Conservation (phyloP, 129 eudicot species). For the Tanacetum coccineum region DNA sequence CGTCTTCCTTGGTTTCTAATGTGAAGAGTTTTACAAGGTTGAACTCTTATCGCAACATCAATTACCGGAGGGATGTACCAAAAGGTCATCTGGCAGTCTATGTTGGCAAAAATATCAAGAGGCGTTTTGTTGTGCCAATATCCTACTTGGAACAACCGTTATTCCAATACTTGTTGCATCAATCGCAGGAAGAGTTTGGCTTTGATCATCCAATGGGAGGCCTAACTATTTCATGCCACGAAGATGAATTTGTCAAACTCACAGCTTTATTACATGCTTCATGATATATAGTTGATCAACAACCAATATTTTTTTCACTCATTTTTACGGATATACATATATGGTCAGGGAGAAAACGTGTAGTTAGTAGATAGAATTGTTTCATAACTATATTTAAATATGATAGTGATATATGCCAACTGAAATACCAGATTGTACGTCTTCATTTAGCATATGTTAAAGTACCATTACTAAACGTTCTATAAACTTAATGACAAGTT, state of each 20-base stretch:
- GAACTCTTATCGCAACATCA: not conserved
- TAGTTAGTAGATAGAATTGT: too few species aligned
- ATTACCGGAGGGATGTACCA: conserved; percentile 14
- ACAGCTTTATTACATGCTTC: conserved; percentile 1
- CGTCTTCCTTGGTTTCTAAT: not conserved
- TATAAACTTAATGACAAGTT: too few species aligned
- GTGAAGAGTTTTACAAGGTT: conserved; percentile 18
- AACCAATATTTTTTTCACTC: too few species aligned
- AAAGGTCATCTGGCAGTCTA: conserved; percentile 28
- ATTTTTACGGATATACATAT: too few species aligned
- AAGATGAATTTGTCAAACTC: conserved; percentile 26
- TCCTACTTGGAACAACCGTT: conserved; percentile 23
- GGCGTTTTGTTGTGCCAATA: conserved; percentile 20
- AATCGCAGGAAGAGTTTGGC: conserved; percentile 23
- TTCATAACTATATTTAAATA: too few species aligned
- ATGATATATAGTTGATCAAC: conserved; percentile 2
- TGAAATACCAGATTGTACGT: too few species aligned
- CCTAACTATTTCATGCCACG: conserved; percentile 27
- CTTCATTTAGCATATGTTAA: too few species aligned
- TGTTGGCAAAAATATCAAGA: conserved; percentile 24
- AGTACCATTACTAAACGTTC: too few species aligned
- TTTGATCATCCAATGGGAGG: conserved; percentile 31
- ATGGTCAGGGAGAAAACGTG: too few species aligned
- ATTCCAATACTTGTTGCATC: conserved; percentile 25
- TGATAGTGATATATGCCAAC: too few species aligned